phyloP scores from a whole-genome alignment of 2,329 filamentous ascomycete genomes.

The Beauveria rudraprayagi region DNA sequence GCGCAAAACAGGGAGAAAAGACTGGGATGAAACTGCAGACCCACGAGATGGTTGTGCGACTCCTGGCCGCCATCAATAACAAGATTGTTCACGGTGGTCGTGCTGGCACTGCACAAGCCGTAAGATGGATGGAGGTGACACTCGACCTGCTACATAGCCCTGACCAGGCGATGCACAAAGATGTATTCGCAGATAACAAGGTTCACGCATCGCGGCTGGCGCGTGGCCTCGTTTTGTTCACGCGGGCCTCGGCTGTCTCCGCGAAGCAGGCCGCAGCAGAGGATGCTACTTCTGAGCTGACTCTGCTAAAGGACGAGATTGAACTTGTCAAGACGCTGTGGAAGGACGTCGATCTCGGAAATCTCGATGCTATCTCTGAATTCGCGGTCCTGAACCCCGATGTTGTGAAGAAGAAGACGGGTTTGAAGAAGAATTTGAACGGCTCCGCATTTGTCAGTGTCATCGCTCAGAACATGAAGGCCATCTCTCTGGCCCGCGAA shows the following conservation, averaged over 20 bases:
- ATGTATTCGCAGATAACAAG: conserved; percentile 11
- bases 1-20: conserved; percentile 35
- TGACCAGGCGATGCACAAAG: conserved; percentile 24
- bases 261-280: conserved; percentile 19
- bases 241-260: conserved; percentile 20
- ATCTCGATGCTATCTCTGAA: conserved; percentile 17
- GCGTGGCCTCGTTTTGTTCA: conserved; percentile 25
- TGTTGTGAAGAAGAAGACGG: neutral
- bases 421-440: conserved; percentile 14
- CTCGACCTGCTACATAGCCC: conserved; percentile 41
- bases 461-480: conserved; percentile 28
- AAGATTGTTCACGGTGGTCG: conserved; percentile 31
- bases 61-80: conserved; percentile 22
- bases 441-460: conserved; percentile 21
- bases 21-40: conserved; percentile 38
- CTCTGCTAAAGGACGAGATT: conserved; percentile 22
- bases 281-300: conserved; percentile 18
- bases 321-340: conserved; percentile 21
- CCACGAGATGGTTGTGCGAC: conserved; percentile 29
- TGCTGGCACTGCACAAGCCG: conserved; percentile 31
- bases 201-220: conserved; percentile 21
- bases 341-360: conserved; percentile 15
- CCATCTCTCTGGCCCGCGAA: conserved; percentile 36
- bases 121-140: conserved; percentile 38
- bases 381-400: conserved; percentile 20